Evolutionary conservation across 768 basidiomycete species (phyloP).

Genomic region (Ramaria sp.): DNA sequence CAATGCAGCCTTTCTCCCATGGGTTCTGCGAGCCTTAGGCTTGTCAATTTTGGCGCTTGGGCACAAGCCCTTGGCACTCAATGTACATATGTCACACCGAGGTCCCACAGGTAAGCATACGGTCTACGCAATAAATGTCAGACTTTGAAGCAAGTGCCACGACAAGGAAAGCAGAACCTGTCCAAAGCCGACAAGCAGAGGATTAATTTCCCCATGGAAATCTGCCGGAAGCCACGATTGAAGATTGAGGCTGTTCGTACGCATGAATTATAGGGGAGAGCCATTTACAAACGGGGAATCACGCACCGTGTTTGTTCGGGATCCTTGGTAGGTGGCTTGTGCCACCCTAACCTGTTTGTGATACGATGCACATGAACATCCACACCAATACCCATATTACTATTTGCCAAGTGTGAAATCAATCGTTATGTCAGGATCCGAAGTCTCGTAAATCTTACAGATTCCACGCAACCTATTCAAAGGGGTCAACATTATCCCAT

Average conservation of each 20-base stretch:
- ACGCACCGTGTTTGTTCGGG: conserved; percentile 79
- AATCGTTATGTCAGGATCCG: neutral
- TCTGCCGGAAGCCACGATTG: conserved; percentile 78
- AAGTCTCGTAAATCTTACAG: conserved; percentile 33
- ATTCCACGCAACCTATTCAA: conserved; percentile 54
- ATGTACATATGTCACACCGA: conserved; percentile 50
- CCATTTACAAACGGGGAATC: neutral
- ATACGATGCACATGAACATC: conserved; percentile 96
- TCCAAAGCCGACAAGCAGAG: conserved; percentile 74
- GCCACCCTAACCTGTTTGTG: conserved; percentile 90
- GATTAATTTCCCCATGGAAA: conserved; percentile 66
- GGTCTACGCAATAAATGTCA: conserved; percentile 27
- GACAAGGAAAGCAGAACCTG: conserved; percentile 37
- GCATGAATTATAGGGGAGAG: neutral
- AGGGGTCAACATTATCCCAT: neutral
- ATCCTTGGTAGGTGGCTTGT: conserved; percentile 68
- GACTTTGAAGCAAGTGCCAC: neutral
- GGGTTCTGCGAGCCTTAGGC: conserved; percentile 12
- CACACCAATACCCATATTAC: conserved; percentile 86
- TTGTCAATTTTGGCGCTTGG: conserved; percentile 45
- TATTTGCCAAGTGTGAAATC: conserved; percentile 20
- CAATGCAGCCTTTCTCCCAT: conserved; percentile 12
- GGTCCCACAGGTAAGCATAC: conserved; percentile 59
- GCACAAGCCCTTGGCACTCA: conserved; percentile 46
- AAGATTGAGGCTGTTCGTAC: conserved; percentile 49